Conservation (phyloP, 495 filamentous ascomycete genomes). For the Daldinia concentrica region DNA sequence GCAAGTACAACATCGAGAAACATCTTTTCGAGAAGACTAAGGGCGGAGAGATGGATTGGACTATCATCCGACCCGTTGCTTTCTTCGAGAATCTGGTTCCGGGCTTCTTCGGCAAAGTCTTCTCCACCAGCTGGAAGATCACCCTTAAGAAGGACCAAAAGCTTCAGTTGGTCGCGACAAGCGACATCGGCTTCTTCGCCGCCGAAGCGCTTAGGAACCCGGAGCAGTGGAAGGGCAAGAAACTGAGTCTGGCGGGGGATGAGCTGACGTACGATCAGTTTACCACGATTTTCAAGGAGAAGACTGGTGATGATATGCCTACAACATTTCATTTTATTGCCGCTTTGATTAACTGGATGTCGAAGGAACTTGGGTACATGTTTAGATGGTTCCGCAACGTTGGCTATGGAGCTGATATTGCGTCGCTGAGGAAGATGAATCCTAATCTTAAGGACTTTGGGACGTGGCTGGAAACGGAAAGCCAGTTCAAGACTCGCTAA, state of each 20-base stretch:
- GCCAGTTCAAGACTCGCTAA: slow-evolving; percentile 47
- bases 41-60: slow-evolving; percentile 60
- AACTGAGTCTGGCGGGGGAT: slow-evolving; percentile 67
- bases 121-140: slow-evolving; percentile 56
- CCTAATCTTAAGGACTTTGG: slow-evolving; percentile 64
- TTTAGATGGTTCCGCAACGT: slow-evolving; percentile 67
- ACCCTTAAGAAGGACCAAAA: slow-evolving; percentile 52
- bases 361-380: slow-evolving; percentile 66
- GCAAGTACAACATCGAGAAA: slow-evolving; percentile 68
- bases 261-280: slow-evolving; percentile 63
- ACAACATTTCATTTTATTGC: slow-evolving; percentile 53
- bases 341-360: slow-evolving; percentile 49
- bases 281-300: slow-evolving; percentile 58
- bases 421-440: slow-evolving; percentile 58
- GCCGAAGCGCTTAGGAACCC: slow-evolving; percentile 60
- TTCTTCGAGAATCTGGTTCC: slow-evolving; percentile 68
- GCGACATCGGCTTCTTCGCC: slow-evolving; percentile 69
- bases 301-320: slow-evolving; percentile 57
- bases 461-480: slow-evolving; percentile 65
- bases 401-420: slow-evolving; percentile 64
- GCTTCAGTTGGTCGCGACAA: slow-evolving; percentile 61
- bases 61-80: slow-evolving; percentile 62
- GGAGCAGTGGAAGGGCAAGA: slow-evolving; percentile 54
- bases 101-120: slow-evolving; percentile 63
- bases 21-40: slow-evolving; percentile 56